A percentile compares a stretch with the other conserved stretches of the same genome.
These are phyloP conservation scores for Fraxinus pennsylvanica DNA, from an alignment of 257 asterid species.

Conservation along the genomic window DNA sequence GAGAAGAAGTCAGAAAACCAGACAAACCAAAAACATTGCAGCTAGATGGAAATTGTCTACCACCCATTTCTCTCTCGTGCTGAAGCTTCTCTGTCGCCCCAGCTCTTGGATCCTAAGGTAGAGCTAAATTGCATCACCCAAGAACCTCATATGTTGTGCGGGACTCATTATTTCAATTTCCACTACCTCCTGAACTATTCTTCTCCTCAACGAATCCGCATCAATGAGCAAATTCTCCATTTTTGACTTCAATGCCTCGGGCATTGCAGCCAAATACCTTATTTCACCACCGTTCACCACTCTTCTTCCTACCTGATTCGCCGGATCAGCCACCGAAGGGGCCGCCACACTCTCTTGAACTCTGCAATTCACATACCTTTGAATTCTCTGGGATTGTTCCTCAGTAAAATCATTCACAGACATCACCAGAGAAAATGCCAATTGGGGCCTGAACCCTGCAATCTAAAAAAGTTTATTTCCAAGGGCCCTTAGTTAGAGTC, in stretches of 20 bases:
- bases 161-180: slow-evolving; percentile 43
- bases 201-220: slow-evolving; percentile 51
- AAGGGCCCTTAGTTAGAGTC: too few relatives aligned
- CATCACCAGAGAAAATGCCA: slow-evolving; percentile 31
- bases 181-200: slow-evolving; percentile 42
- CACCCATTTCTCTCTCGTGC: background rate
- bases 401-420: slow-evolving; percentile 32
- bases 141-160: slow-evolving; percentile 38
- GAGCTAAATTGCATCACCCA: slow-evolving; percentile 44
- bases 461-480: slow-evolving; percentile 61
- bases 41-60: background rate
- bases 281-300: slow-evolving; percentile 16
- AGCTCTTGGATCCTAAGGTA: slow-evolving; percentile 26
- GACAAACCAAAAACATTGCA: too few relatives aligned
- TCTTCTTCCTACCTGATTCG: slow-evolving; percentile 22
- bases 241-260: slow-evolving; percentile 34
- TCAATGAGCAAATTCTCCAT: slow-evolving; percentile 38
- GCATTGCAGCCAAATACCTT: slow-evolving; percentile 22
- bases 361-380: slow-evolving; percentile 30
- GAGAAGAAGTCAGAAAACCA: too few relatives aligned
- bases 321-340: slow-evolving; percentile 37
- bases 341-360: slow-evolving; percentile 61
- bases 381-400: slow-evolving; percentile 31
- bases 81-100: slow-evolving; percentile 28
- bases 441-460: slow-evolving; percentile 51